Conservation (phyloP, 805 yeast species). For the Jamesozyma hellenica region DNA sequence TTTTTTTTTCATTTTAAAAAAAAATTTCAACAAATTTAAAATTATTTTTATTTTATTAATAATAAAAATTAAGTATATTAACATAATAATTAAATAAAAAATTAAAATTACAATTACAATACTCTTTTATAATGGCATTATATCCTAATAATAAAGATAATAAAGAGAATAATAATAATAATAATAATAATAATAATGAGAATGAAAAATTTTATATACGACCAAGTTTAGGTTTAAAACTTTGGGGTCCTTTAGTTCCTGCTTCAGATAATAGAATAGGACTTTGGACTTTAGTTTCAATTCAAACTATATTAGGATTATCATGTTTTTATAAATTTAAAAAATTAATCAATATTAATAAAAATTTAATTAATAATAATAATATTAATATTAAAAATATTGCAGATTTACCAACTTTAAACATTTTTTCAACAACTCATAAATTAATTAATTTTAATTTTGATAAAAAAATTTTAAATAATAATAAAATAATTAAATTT, state of each 20-base stretch:
- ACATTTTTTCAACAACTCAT: constrained; percentile 25
- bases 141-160: constrained; percentile 8
- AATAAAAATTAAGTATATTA: no score
- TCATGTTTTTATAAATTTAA: constrained; percentile 17
- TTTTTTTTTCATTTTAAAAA: no score
- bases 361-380: constrained; percentile 1
- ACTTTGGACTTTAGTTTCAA: constrained; percentile 39
- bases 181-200: constrained; percentile 6
- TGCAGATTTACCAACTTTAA: constrained; percentile 27
- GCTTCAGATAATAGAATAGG: constrained; percentile 56
- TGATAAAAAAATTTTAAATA: background rate
- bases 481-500: constrained; percentile 1
- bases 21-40: no score
- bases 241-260: constrained; percentile 69
- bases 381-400: constrained; percentile 15
- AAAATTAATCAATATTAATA: constrained; percentile 3
- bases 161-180: background rate
- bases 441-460: constrained; percentile 7
- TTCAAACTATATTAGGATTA: constrained; percentile 45
- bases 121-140: constrained; percentile 18
- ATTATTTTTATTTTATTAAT: no score
- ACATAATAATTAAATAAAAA: no score
- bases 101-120: background rate
- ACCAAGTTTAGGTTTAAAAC: constrained; percentile 49
- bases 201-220: constrained; percentile 29